phyloP scores from a whole-genome alignment of 768 basidiomycete species.

The Suillus discolor region DNA sequence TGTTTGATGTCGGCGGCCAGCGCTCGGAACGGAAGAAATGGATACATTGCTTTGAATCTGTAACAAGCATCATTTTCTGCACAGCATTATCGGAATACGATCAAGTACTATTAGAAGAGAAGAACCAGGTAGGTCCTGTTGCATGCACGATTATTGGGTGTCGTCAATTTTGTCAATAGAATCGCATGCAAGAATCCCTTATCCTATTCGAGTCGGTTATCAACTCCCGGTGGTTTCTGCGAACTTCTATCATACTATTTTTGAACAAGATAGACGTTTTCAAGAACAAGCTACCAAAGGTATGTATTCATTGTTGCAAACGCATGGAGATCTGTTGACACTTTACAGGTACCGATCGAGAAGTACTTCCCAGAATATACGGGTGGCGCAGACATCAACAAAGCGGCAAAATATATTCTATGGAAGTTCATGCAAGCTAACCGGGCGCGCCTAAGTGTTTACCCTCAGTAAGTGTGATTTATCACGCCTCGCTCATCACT shows the following conservation, averaged over 20 bases:
- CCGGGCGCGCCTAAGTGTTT: constrained; percentile 79
- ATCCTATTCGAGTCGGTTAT: constrained; percentile 77
- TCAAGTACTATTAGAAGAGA: constrained; percentile 68
- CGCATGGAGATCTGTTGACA: not conserved
- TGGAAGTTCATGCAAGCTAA: constrained; percentile 97
- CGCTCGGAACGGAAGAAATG: constrained; percentile 82
- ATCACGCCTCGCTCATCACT: not conserved
- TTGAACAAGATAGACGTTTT: constrained; percentile 78
- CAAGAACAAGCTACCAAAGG: constrained; percentile 70
- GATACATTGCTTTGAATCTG: constrained; percentile 81
- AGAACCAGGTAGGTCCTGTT: constrained; percentile 29
- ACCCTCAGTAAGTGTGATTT: constrained; percentile 74
- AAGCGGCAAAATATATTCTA: constrained; percentile 91
- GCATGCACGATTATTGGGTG: constrained; percentile 7
- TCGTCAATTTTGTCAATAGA: constrained; percentile 38
- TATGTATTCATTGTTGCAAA: not conserved
- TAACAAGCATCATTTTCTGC: constrained; percentile 80
- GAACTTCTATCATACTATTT: constrained; percentile 68
- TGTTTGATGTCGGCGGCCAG: constrained; percentile 84
- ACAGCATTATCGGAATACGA: constrained; percentile 78
- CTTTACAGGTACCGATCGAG: constrained; percentile 65
- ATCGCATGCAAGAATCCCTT: constrained; percentile 76
- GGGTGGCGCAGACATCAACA: constrained; percentile 88
- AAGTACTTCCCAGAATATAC: constrained; percentile 87
- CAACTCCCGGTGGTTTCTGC: constrained; percentile 78